Evolutionary conservation across 345 rosid genomes (phyloP), one percentile per base, ranked within the genome.

Genomic region (Zanthoxylum bungeanum): DNA sequence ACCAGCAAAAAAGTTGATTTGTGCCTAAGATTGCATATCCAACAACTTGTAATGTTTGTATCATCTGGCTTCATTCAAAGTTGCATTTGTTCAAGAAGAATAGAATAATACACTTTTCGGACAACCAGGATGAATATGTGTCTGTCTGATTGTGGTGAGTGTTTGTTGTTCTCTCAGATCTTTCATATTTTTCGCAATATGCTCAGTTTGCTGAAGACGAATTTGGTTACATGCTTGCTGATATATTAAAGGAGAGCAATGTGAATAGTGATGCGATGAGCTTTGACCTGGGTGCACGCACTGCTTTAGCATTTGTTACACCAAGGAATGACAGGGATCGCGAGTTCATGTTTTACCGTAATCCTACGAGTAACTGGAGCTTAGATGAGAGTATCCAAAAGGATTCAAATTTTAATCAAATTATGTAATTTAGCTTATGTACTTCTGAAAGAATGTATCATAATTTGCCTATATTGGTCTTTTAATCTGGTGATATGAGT

Each of bases 291-390:
- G 93, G 93, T 44, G 98, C 98, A 8, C 87, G 93, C 65, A 92
- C 99, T 53, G 99, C 99, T 78, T 79, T 95, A 73, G 98, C 99
- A 39, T 95, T 95, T 78, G 96, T 95, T 44, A 95, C 98, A 5
- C 85, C 88, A 69, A 89, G 89, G 72, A 89, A 74, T 33, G 88
- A 92, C 64, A 98, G 99, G 46, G 99, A 95, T 75, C 93, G 96
- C 3, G 99, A 95, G 64, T 95, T 95, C 83, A 95, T 95, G 98
- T 95, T 92, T 73, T 95, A 95, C 66, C 90, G 99, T 37, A 95
- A 95, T 74, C 99, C 99, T 3, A 92, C n/a, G n/a, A n/a, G n/a
- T n/a, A n/a, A n/a, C n/a, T n/a, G n/a, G 99, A 75, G 98, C 98
- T 2, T 98, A 95, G 76, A 95, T 95, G 99, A n/a, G n/a, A n/a